Percentiles rank a stretch among this genome's conserved stretches.
Conservation (phyloP, 192 early-diverging fungal species). For the Linnemannia elongata region DNA sequence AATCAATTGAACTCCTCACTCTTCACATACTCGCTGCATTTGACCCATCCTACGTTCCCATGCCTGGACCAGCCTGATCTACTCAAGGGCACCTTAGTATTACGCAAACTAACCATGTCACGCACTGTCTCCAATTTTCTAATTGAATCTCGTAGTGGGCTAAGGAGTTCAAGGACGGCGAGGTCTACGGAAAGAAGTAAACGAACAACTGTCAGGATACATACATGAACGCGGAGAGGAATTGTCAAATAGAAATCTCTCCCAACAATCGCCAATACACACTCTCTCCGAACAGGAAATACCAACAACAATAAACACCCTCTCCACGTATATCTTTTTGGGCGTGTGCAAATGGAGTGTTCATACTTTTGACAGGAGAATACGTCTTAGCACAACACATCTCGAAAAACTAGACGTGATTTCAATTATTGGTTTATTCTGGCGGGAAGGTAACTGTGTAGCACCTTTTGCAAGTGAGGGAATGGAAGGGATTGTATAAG, state of each 20-base stretch:
- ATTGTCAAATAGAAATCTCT: not conserved
- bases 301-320: constrained; percentile 1
- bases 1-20: not conserved
- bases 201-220: not conserved
- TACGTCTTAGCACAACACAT: no score
- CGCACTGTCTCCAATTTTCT: not conserved
- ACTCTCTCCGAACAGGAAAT: constrained; percentile 2
- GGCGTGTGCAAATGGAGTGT: not conserved
- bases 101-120: not conserved
- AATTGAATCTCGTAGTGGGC: constrained; percentile 34
- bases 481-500: no score
- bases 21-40: not conserved
- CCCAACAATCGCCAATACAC: constrained; percentile 7
- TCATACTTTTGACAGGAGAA: no score
- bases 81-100: not conserved
- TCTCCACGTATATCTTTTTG: not conserved
- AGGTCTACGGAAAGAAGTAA: constrained; percentile 58
- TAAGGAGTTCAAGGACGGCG: constrained; percentile 57
- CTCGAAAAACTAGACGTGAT: no score
- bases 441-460: no score
- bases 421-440: no score
- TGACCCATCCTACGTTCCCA: not conserved
- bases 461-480: no score
- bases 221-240: not conserved
- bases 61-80: not conserved